Percentiles rank a stretch among this genome's conserved stretches.
Conservation (phyloP, 441 rosid species). For the Populus hybrid region DNA sequence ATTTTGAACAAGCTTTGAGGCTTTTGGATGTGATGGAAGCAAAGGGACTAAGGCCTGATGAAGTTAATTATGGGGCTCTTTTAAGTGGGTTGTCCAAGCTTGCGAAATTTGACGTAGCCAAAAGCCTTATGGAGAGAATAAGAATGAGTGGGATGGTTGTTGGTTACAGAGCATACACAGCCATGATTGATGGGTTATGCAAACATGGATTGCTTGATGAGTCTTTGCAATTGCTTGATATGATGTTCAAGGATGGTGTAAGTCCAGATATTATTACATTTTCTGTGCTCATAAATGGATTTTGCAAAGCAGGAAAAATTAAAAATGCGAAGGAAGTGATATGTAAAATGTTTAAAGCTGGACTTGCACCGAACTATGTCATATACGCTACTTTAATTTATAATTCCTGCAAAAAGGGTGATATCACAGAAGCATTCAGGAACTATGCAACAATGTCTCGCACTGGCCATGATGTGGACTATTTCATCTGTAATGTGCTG, state of each 20-base stretch:
- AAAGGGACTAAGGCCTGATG: constrained; percentile 48
- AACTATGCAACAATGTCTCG: constrained; percentile 54
- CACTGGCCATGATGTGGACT: constrained; percentile 41
- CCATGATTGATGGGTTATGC: constrained; percentile 73
- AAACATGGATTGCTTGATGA: constrained; percentile 55
- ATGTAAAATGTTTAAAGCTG: constrained; percentile 62
- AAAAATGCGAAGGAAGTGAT: constrained; percentile 49
- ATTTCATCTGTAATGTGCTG: constrained; percentile 51
- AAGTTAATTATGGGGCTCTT: constrained; percentile 63
- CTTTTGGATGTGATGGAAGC: constrained; percentile 57
- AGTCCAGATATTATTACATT: constrained; percentile 67
- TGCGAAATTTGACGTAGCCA: constrained; percentile 54
- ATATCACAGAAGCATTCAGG: constrained; percentile 55
- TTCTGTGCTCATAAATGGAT: constrained; percentile 79
- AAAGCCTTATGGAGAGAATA: constrained; percentile 60
- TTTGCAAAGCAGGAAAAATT: constrained; percentile 47
- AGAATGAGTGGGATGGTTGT: constrained; percentile 46
- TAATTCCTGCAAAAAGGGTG: constrained; percentile 53
- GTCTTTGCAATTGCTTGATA: constrained; percentile 49
- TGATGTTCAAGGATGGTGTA: constrained; percentile 59
- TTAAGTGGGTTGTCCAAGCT: constrained; percentile 68
- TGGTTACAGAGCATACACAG: constrained; percentile 58
- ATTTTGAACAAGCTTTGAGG: constrained; percentile 58
- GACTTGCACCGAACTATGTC: constrained; percentile 53
- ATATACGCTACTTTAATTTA: constrained; percentile 58